Conservation (phyloP, 1,284 basidiomycete species). For the Malassezia japonica region DNA sequence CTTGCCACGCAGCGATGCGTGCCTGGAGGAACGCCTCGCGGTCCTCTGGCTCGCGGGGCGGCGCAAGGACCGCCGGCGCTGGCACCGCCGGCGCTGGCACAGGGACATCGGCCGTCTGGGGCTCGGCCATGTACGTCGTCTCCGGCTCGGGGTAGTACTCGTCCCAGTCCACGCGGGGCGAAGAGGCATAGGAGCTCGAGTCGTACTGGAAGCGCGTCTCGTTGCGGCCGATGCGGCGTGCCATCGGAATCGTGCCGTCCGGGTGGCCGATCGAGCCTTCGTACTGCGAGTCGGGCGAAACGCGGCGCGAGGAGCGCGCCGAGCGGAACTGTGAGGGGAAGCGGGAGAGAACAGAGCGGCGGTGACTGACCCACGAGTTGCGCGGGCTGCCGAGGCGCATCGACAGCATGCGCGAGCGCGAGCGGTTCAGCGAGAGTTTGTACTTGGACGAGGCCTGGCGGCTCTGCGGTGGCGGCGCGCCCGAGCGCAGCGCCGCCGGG, state of each 20-base stretch:
- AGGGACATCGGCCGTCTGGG: neutral
- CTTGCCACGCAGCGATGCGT: conserved; percentile 15
- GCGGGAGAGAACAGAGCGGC: conserved; percentile 7
- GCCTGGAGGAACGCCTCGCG: neutral
- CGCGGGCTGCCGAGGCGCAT: conserved; percentile 3
- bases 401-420: conserved; percentile 2
- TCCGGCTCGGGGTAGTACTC: neutral
- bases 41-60: neutral
- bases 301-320: conserved; percentile 1
- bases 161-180: neutral
- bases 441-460: conserved; percentile 1
- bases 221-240: conserved; percentile 6
- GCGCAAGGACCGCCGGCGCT: conserved; percentile 5
- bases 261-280: conserved; percentile 9
- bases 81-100: neutral
- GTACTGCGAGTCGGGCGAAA: conserved; percentile 9
- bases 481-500: neutral
- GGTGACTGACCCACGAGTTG: conserved; percentile 4
- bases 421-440: neutral
- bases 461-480: neutral
- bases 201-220: conserved; percentile 15
- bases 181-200: conserved; percentile 15
- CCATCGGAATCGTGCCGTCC: conserved; percentile 14
- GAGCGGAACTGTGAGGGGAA: conserved; percentile 14
- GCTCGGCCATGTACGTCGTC: neutral